A percentile compares a stretch with the other conserved stretches of the same genome.
These are phyloP conservation scores for Lactuca saligna DNA, from an alignment of 129 eudicot species.

Conservation along the genomic window DNA sequence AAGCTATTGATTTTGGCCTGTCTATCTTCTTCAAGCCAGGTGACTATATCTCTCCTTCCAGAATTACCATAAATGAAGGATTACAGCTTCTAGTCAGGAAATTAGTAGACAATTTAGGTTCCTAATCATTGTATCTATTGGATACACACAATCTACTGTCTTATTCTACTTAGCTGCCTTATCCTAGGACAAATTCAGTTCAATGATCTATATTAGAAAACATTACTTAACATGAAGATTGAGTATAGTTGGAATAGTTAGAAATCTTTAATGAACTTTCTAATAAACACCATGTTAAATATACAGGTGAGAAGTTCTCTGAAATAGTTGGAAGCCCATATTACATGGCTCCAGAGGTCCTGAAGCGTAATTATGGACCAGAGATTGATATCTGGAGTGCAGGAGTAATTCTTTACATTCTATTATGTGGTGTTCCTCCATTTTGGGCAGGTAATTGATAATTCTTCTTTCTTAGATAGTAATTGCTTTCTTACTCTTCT, in stretches of 20 bases:
- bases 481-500: not conserved
- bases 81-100: not conserved
- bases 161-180: too few relatives aligned
- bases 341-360: conserved; percentile 11
- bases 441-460: conserved; percentile 88
- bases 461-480: conserved; percentile 1
- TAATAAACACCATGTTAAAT: not conserved
- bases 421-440: conserved; percentile 83
- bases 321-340: conserved; percentile 90
- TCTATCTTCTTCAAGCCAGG: conserved; percentile 97
- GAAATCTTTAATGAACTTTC: not conserved
- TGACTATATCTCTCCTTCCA: conserved; percentile 8
- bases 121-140: not conserved
- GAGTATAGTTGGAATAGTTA: not conserved
- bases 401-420: conserved; percentile 70
- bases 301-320: conserved; percentile 64
- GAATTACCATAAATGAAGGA: not conserved
- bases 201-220: too few relatives aligned
- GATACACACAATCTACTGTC: not conserved
- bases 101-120: not conserved
- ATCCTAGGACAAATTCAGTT: too few relatives aligned
- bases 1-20: conserved; percentile 91
- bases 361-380: conserved; percentile 66
- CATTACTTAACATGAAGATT: not conserved
- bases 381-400: conserved; percentile 91